Conservation (phyloP, 2,329 filamentous ascomycete genomes). For the Aspergillus spinulosporus region DNA sequence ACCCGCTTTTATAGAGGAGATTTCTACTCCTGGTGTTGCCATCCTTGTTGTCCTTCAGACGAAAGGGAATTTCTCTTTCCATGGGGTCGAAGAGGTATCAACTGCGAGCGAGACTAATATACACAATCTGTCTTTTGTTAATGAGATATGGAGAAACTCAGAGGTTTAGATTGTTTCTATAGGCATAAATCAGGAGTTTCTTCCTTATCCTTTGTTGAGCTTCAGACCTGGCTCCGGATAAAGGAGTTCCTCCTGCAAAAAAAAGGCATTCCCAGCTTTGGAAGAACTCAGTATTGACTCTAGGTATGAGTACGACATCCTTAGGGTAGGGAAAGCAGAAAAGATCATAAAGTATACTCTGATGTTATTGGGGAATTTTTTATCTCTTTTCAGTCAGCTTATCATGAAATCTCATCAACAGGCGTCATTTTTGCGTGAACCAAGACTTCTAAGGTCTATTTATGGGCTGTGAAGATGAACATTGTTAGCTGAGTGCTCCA, state of each 20-base stretch:
- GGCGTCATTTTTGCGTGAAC: constrained; percentile 12
- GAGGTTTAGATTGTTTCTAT: too few relatives aligned
- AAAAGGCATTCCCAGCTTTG: too few relatives aligned
- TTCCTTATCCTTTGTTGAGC: too few relatives aligned
- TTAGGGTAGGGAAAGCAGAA: neutral
- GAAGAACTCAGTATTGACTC: constrained; percentile 43
- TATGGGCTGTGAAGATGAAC: constrained; percentile 30
- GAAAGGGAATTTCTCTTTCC: neutral
- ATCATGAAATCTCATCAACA: constrained; percentile 24
- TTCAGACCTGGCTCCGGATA: too few relatives aligned
- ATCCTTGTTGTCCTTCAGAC: neutral
- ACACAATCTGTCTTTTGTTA: too few relatives aligned
- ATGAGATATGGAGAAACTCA: too few relatives aligned
- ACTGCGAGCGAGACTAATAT: too few relatives aligned
- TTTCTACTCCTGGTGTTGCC: neutral
- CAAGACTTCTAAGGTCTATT: constrained; percentile 27
- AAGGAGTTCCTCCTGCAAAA: too few relatives aligned
- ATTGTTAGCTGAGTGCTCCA: constrained; percentile 23
- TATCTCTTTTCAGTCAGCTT: constrained; percentile 19
- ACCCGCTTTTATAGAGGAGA: neutral
- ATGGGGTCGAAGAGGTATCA: neutral
- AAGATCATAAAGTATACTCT: neutral
- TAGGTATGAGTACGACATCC: neutral
- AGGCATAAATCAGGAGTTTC: too few relatives aligned
- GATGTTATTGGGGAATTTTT: constrained; percentile 14